These are phyloP conservation scores for Cutaneotrichosporon dermatis DNA, from an alignment of 1,284 basidiomycete species.

Conservation along the genomic window DNA sequence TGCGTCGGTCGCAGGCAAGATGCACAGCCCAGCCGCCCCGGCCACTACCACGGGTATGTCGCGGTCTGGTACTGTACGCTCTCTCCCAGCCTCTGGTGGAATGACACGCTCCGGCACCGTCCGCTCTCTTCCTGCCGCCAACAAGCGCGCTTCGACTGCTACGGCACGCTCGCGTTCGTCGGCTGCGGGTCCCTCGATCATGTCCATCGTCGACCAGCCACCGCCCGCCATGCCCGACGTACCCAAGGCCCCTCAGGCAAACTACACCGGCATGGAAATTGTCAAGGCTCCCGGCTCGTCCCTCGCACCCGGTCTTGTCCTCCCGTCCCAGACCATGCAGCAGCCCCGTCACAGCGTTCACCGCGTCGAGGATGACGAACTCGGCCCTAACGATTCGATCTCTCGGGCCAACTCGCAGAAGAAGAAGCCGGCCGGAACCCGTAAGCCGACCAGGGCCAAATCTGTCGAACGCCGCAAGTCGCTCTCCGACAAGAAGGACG, in stretches of 20 bases:
- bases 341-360: neutral
- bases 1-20: neutral
- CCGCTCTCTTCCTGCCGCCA: slow-evolving; percentile 2
- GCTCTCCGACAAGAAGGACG: slow-evolving; percentile 10
- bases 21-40: slow-evolving; percentile 2
- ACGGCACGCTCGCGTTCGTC: slow-evolving; percentile 16
- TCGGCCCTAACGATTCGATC: slow-evolving; percentile 24
- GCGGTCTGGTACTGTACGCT: slow-evolving; percentile 11
- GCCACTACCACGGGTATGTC: neutral
- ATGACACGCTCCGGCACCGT: slow-evolving; percentile 1
- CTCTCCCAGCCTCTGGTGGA: neutral
- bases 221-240: slow-evolving; percentile 45
- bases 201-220: slow-evolving; percentile 35
- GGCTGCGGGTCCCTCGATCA: slow-evolving; percentile 23
- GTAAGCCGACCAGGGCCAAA: neutral
- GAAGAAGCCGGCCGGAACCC: neutral
- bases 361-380: slow-evolving; percentile 8
- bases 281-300: slow-evolving; percentile 43
- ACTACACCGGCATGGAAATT: slow-evolving; percentile 32
- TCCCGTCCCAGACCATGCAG: neutral
- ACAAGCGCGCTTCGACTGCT: slow-evolving; percentile 6
- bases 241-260: slow-evolving; percentile 44
- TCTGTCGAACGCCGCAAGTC: slow-evolving; percentile 5
- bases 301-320: slow-evolving; percentile 20
- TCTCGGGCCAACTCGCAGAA: slow-evolving; percentile 21